Conservation (phyloP, 768 basidiomycete genomes). For the Serendipita indica region DNA sequence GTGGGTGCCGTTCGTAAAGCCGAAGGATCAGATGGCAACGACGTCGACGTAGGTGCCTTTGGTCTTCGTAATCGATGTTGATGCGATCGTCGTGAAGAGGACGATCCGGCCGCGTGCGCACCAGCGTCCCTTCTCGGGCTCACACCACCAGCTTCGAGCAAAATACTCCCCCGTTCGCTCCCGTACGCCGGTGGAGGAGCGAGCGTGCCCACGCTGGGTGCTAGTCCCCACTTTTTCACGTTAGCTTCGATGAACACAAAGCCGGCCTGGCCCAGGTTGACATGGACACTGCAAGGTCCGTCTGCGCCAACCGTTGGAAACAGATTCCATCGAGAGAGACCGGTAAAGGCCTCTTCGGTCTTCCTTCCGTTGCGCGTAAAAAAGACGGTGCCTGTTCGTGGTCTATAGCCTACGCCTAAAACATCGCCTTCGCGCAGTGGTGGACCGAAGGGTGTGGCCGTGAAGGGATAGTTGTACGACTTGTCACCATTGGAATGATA, state of each 20-base stretch:
- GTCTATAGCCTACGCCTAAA: constrained; percentile 88
- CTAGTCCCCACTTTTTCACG: constrained; percentile 99
- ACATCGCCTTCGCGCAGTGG: constrained; percentile 86
- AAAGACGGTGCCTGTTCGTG: constrained; percentile 94
- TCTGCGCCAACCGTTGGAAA: constrained; percentile 97
- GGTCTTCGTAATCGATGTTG: constrained; percentile 52
- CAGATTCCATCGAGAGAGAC: constrained; percentile 78
- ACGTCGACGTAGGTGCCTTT: constrained; percentile 28
- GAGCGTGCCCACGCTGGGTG: constrained; percentile 91
- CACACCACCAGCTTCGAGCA: constrained; percentile 74
- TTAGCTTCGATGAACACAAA: constrained; percentile 99
- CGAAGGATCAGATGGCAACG: constrained; percentile 11
- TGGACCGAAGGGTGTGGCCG: constrained; percentile 68
- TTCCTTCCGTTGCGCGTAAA: constrained; percentile 97
- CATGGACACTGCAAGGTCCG: constrained; percentile 90
- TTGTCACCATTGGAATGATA: constrained; percentile 97
- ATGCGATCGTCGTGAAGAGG: constrained; percentile 31
- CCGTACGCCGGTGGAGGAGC: constrained; percentile 98
- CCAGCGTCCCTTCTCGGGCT: constrained; percentile 14
- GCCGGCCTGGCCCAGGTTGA: constrained; percentile 93
- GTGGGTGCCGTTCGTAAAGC: constrained; percentile 29
- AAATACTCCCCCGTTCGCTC: constrained; percentile 88
- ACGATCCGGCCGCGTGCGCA: constrained; percentile 34
- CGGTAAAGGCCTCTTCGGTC: constrained; percentile 89
- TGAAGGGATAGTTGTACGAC: constrained; percentile 94